phyloP scores from a whole-genome alignment of 1,139 yeast genomes.

The Kurtzmaniella quercitrusa region DNA sequence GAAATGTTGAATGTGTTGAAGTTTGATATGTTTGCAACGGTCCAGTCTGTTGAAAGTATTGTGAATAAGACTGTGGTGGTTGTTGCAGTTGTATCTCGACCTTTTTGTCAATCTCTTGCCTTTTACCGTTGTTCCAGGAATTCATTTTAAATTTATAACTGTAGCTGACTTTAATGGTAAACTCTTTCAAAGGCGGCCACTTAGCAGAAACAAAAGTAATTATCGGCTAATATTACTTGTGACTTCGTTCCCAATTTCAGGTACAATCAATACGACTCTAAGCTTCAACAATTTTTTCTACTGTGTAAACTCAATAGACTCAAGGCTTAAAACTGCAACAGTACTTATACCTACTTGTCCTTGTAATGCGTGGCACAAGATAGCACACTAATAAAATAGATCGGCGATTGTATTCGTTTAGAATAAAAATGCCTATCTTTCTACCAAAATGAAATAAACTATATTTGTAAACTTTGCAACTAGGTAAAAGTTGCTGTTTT shows the following conservation, averaged over 20 bases:
- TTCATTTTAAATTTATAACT: conserved; percentile 1
- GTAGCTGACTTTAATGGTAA: not conserved
- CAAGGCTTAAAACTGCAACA: not conserved
- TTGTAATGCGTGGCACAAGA: not conserved
- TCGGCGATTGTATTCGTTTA: not conserved
- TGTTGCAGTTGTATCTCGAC: conserved; percentile 3
- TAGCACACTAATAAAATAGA: not conserved
- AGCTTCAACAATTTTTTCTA: not conserved
- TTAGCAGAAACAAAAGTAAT: not conserved
- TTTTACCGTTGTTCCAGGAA: conserved; percentile 9
- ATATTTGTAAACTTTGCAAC: not conserved
- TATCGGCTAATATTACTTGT: not conserved
- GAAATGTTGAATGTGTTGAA: conserved; percentile 8
- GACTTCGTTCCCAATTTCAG: not conserved
- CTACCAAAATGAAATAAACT: not conserved
- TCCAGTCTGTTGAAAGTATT: not conserved
- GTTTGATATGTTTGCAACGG: not conserved
- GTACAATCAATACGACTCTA: not conserved
- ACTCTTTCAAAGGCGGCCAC: not conserved
- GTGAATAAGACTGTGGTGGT: conserved; percentile 8
- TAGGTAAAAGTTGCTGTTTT: not conserved
- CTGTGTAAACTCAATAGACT: not conserved
- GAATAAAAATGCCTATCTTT: not conserved
- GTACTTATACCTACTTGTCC: not conserved
- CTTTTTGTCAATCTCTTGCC: conserved; percentile 8